These are phyloP conservation scores for Ophiobolus disseminans DNA, from an alignment of 2,329 filamentous ascomycete species.

Conservation along the genomic window DNA sequence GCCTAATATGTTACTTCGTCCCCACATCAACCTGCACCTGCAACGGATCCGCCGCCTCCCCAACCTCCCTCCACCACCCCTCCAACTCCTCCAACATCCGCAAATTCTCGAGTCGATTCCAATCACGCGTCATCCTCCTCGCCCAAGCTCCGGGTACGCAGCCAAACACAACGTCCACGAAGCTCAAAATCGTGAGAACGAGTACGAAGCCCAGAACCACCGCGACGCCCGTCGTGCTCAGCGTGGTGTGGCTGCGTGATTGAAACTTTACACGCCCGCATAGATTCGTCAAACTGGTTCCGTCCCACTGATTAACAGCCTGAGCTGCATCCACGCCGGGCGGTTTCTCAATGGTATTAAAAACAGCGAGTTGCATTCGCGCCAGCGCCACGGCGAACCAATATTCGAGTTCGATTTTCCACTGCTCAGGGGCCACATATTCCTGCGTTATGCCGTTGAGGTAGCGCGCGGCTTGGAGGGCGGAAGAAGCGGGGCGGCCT, in stretches of 20 bases:
- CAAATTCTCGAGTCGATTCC: slow-evolving; percentile 5
- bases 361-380: slow-evolving; percentile 1
- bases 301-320: slow-evolving; percentile 1
- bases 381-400: slow-evolving; percentile 5
- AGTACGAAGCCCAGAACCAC: background rate
- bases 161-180: background rate
- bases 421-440: background rate
- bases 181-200: background rate
- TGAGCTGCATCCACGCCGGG: slow-evolving; percentile 1
- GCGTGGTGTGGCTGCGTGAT: background rate
- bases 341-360: slow-evolving; percentile 5
- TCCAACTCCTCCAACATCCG: slow-evolving; percentile 2
- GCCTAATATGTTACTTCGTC: background rate
- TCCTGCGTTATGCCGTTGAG: background rate
- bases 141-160: background rate
- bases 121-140: background rate
- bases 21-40: background rate
- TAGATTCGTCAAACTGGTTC: background rate
- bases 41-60: background rate
- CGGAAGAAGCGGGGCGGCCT: background rate
- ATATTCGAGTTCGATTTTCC: slow-evolving; percentile 5
- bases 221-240: background rate
- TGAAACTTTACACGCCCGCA: slow-evolving; percentile 6
- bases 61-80: slow-evolving; percentile 1
- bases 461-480: slow-evolving; percentile 1